Conservation (phyloP, 192 early-diverging fungal genomes). For the Podila horticola region DNA sequence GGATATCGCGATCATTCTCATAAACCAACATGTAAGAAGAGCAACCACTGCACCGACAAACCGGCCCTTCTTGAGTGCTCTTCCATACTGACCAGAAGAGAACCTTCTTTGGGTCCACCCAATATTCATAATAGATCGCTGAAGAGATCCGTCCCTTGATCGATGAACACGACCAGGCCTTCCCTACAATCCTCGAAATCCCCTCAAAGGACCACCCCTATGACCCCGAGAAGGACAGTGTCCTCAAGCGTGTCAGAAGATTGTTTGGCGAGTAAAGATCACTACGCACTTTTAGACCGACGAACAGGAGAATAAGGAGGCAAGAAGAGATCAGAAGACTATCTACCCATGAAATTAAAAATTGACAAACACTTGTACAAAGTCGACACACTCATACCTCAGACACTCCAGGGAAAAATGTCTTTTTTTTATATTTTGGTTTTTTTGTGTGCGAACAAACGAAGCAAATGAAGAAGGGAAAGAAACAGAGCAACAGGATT, state of each 20-base stretch:
- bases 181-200: constrained; percentile 98
- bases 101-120: not conserved
- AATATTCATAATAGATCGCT: constrained; percentile 76
- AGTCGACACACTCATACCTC: too few species aligned
- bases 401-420: too few species aligned
- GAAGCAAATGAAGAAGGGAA: not conserved
- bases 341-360: too few species aligned
- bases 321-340: not conserved
- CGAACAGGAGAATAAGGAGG: not conserved
- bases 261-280: constrained; percentile 78
- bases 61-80: too few species aligned
- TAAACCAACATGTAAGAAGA: constrained; percentile 90
- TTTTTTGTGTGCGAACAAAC: too few species aligned
- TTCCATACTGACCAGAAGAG: not conserved
- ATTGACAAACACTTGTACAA: too few species aligned
- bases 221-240: constrained; percentile 83
- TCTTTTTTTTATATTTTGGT: too few species aligned
- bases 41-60: not conserved
- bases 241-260: constrained; percentile 83
- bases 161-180: constrained; percentile 91
- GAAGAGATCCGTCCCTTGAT: constrained; percentile 91
- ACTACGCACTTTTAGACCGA: too few species aligned
- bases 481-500: not conserved
- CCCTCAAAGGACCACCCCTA: constrained; percentile 99
- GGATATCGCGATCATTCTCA: constrained; percentile 98